These are phyloP conservation scores for Mortierella sp. DNA, from an alignment of 371 early-diverging fungal species.

Conservation along the genomic window DNA sequence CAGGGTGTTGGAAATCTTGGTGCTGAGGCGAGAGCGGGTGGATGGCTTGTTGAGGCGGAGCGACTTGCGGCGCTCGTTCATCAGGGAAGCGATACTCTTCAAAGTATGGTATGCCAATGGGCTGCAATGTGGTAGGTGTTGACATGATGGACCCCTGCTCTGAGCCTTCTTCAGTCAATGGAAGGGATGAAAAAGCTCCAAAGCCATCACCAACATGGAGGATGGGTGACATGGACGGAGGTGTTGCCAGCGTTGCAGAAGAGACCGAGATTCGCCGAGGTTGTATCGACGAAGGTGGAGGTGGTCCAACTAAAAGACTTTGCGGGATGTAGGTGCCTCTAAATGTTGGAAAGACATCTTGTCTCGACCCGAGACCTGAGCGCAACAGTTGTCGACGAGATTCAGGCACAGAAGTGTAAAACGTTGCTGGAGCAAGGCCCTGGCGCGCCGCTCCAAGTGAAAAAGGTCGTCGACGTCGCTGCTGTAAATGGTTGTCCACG, in stretches of 20 bases:
- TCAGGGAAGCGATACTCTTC: constrained; percentile 43
- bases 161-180: not conserved
- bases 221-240: constrained; percentile 19
- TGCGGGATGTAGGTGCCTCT: constrained; percentile 26
- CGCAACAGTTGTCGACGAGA: not conserved
- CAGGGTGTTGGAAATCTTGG: constrained; percentile 37
- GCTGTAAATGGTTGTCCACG: not conserved
- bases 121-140: not conserved
- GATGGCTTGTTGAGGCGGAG: constrained; percentile 12
- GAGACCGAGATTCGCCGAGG: constrained; percentile 10
- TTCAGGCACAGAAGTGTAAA: not conserved
- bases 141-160: not conserved
- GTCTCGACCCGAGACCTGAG: not conserved
- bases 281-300: constrained; percentile 10
- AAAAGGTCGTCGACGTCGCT: constrained; percentile 18
- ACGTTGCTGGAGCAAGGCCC: not conserved
- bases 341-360: constrained; percentile 10
- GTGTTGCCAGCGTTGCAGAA: constrained; percentile 12
- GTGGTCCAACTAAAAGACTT: constrained; percentile 33
- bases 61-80: constrained; percentile 1
- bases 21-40: constrained; percentile 47
- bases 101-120: constrained; percentile 5
- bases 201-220: not conserved
- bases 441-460: constrained; percentile 14
- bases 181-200: not conserved